Conservation (phyloP, 2,329 filamentous ascomycete species). For the Cercospora beticola region DNA sequence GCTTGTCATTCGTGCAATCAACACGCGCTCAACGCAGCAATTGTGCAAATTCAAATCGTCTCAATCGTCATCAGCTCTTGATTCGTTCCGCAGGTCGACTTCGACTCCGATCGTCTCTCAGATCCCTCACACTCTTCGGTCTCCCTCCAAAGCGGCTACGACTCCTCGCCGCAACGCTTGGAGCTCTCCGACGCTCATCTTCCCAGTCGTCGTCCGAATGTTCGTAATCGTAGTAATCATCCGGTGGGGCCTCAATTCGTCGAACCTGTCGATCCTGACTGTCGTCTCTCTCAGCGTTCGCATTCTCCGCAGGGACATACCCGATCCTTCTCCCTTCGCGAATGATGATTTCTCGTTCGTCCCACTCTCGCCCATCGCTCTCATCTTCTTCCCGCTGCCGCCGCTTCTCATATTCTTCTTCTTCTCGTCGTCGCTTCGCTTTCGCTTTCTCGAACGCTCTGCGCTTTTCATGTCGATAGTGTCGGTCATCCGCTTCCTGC, state of each 20-base stretch:
- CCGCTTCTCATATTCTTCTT: slow-evolving; percentile 16
- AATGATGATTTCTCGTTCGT: slow-evolving; percentile 17
- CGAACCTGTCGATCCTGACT: slow-evolving; percentile 10
- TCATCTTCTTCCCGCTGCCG: slow-evolving; percentile 32
- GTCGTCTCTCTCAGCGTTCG: not conserved
- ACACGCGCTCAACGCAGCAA: not conserved
- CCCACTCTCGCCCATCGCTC: slow-evolving; percentile 2
- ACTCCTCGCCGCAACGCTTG: slow-evolving; percentile 11
- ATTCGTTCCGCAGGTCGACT: slow-evolving; percentile 16
- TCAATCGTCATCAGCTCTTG: not conserved
- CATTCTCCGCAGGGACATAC: slow-evolving; percentile 9
- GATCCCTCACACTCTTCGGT: slow-evolving; percentile 10
- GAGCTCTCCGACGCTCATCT: slow-evolving; percentile 8
- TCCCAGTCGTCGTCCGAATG: slow-evolving; percentile 13
- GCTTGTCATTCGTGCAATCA: not conserved
- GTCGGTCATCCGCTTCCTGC: slow-evolving; percentile 8
- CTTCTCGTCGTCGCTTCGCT: slow-evolving; percentile 16
- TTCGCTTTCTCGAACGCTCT: slow-evolving; percentile 20
- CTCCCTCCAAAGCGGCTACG: slow-evolving; percentile 16
- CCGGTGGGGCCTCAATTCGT: slow-evolving; percentile 9
- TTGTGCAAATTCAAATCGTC: not conserved
- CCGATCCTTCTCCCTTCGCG: slow-evolving; percentile 15
- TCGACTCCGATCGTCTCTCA: slow-evolving; percentile 12
- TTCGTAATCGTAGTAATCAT: slow-evolving; percentile 9
- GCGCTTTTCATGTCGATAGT: slow-evolving; percentile 16